Percentiles rank a stretch among this genome's conserved stretches.
Conservation (phyloP, 192 early-diverging fungal genomes). For the Coemansia sp. region DNA sequence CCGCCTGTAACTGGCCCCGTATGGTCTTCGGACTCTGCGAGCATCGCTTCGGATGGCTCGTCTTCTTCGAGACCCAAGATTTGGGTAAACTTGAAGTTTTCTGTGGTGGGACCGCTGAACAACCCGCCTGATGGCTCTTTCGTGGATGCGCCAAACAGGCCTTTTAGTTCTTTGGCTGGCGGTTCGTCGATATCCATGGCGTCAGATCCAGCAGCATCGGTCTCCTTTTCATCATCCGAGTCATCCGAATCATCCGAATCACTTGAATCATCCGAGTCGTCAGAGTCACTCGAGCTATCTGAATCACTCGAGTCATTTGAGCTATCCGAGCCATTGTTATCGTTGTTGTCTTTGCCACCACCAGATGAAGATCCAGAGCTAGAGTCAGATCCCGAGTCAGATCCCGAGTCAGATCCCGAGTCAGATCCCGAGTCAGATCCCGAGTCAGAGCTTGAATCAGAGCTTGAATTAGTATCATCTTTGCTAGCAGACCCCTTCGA, state of each 20-base stretch:
- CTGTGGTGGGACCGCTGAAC: constrained; percentile 7
- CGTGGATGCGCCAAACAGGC: constrained; percentile 19
- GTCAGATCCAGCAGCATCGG: neutral
- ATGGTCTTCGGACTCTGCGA: constrained; percentile 1
- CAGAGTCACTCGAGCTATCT: constrained; percentile 8
- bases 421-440: neutral
- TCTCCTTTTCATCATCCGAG: neutral
- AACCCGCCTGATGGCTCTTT: constrained; percentile 2
- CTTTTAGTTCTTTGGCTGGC: neutral
- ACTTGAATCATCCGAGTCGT: constrained; percentile 13
- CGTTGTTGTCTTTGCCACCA: neutral
- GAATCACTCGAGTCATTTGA: constrained; percentile 1
- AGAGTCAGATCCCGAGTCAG: constrained; percentile 15
- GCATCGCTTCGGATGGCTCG: constrained; percentile 33
- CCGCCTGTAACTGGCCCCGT: constrained; percentile 38
- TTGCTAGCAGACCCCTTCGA: neutral
- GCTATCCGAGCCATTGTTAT: constrained; percentile 6
- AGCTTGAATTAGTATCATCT: constrained; percentile 5
- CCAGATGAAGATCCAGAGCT: constrained; percentile 1
- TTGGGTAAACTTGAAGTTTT: constrained; percentile 39
- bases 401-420: neutral
- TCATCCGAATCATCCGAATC: constrained; percentile 10
- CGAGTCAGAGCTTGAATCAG: neutral
- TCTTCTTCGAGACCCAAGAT: constrained; percentile 47
- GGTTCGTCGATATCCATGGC: constrained; percentile 42